phyloP scores from a whole-genome alignment of 768 basidiomycete species.

The Amylocystis lapponica region DNA sequence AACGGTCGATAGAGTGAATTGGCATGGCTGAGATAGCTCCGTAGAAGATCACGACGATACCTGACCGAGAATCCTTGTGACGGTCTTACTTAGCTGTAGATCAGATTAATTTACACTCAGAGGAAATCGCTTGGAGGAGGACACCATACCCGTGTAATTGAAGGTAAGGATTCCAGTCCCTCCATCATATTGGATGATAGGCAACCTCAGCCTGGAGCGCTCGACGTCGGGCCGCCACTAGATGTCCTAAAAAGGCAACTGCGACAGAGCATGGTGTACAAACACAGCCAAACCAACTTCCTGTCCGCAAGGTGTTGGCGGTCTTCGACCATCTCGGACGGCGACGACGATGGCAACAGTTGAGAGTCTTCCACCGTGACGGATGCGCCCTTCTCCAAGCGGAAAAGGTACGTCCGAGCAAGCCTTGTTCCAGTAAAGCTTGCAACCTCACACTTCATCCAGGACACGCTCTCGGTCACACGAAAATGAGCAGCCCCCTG shows the following conservation, averaged over 20 bases:
- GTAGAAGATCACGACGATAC: conserved; percentile 31
- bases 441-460: not conserved
- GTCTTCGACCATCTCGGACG: conserved; percentile 11
- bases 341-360: conserved; percentile 37
- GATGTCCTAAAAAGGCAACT: not conserved
- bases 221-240: too few relatives aligned
- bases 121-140: too few relatives aligned
- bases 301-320: not conserved
- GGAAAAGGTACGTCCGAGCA: conserved; percentile 36
- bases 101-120: not conserved
- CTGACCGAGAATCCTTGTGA: conserved; percentile 72
- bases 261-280: not conserved
- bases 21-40: not conserved
- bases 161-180: conserved; percentile 43
- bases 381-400: conserved; percentile 37
- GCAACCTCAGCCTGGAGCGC: not conserved
- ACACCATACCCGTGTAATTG: conserved; percentile 45
- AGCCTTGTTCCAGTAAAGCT: too few relatives aligned
- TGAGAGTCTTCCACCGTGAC: conserved; percentile 26
- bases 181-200: conserved; percentile 34
- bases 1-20: not conserved
- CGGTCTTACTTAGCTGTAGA: conserved; percentile 57
- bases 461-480: conserved; percentile 28
- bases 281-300: conserved; percentile 1
- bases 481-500: conserved; percentile 32